These are phyloP conservation scores for Carex pumila DNA, from an alignment of 176 grass and related monocot species.

Conservation along the genomic window DNA sequence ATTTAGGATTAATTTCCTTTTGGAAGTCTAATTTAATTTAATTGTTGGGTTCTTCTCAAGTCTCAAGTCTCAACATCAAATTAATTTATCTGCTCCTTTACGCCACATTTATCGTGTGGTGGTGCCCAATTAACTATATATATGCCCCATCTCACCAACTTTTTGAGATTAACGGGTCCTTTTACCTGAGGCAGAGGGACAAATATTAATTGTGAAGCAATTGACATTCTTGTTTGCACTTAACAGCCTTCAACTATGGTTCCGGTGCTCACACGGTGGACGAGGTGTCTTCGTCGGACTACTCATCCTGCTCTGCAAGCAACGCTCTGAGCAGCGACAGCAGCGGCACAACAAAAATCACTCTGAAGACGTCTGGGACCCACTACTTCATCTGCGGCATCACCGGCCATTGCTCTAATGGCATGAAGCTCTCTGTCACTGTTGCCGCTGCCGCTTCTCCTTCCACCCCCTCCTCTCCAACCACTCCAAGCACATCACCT, in stretches of 20 bases:
- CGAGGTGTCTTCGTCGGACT: constrained; percentile 66
- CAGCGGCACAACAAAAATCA: constrained; percentile 43
- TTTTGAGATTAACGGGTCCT: background rate
- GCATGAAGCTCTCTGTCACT: constrained; percentile 68
- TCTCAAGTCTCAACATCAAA: background rate
- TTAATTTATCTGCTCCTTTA: background rate
- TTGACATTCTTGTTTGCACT: background rate
- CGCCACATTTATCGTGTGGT: background rate
- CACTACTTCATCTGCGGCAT: constrained; percentile 83
- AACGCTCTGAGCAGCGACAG: constrained; percentile 47
- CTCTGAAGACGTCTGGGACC: constrained; percentile 60
- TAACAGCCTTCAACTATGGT: constrained; percentile 54
- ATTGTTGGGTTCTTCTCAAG: background rate
- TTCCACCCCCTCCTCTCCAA: constrained; percentile 24
- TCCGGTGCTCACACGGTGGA: constrained; percentile 44
- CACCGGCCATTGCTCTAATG: constrained; percentile 49
- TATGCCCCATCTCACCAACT: background rate
- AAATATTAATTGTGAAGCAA: background rate
- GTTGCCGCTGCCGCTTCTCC: constrained; percentile 26
- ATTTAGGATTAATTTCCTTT: background rate
- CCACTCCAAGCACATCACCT: constrained; percentile 24
- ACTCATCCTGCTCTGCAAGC: constrained; percentile 49
- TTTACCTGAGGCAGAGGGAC: background rate
- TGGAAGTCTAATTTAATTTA: background rate
- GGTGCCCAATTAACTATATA: background rate